Base-by-base conservation (phyloP, 2,329 filamentous ascomycete species). In the Aureobasidium leucospermi region DNA sequence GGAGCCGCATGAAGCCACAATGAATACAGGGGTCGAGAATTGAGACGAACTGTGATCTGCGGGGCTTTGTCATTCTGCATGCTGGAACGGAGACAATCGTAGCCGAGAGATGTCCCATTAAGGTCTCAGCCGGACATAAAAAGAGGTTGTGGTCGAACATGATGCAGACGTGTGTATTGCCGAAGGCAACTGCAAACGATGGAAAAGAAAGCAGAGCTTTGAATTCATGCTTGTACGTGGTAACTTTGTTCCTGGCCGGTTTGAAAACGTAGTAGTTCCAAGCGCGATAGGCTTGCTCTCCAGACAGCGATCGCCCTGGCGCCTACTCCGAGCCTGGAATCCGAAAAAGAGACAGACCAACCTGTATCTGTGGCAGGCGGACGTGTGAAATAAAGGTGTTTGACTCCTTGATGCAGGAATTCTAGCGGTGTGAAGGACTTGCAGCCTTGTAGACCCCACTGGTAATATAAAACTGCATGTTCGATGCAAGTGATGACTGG, bases 401-500 rank as follows among this genome's bases (percentile, higher is more conserved):
- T 39, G 41, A 34, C 38, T 23, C 16, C n/a, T 45, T 34, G n/a
- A 58, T 49, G 55, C 55, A 58, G 45, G 55, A 5, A 15, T 29
- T 42, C 23, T 58, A 45, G 55, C 55, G 55, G 55, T 58, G 55
- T 48, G 45, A 41, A 46, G 42, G 16, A 43, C 29, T 47, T 46
- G 32, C 42, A 47, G 31, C 32, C 41, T 47, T 46, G 42, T 36
- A 55, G 41, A 45, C 29, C 29, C 29, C 51, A n/a, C 11, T 45
- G 11, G 42, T 9, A 38, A 28, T 49, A 36, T 58, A 41, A 42
- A 32, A 45, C 10, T 58, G 55, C 45, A 58, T 46, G 42, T 42
- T 58, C 45, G 31, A 48, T 58, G 55, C 55, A 58, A 58, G 55
- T 58, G 43, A 58, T 41, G 60, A 57, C 52, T 45, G 56, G 41